Evolutionary conservation across 441 rosid species (phyloP).

Genomic region (Gossypium gossypioides): DNA sequence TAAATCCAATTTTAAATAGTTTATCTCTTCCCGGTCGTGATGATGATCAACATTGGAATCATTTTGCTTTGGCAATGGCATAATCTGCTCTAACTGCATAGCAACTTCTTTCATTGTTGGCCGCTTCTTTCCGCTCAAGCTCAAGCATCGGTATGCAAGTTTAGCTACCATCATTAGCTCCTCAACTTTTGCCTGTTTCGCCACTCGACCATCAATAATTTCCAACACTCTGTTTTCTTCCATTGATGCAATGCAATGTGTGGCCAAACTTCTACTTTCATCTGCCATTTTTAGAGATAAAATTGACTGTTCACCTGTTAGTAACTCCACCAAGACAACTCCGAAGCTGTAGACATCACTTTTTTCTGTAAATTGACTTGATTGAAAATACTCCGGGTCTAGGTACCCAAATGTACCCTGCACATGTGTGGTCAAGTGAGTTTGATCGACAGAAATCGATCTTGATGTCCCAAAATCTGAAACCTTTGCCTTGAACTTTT

Average conservation of each 20-base stretch:
- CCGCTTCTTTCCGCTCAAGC: background rate
- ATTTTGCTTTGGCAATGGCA: background rate
- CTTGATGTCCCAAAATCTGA: background rate
- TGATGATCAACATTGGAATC: background rate
- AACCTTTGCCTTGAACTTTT: background rate
- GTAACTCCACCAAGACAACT: background rate
- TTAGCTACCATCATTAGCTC: background rate
- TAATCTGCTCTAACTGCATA: background rate
- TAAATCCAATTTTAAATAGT: background rate
- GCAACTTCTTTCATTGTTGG: background rate
- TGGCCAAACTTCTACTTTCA: background rate
- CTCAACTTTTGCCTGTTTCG: background rate
- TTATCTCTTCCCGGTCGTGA: background rate
- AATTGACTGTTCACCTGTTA: background rate
- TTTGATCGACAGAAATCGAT: background rate
- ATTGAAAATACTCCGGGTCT: background rate
- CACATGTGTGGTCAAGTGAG: background rate
- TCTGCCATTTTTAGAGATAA: background rate
- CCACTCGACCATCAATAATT: background rate
- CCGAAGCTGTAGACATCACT: background rate
- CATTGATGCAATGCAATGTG: background rate
- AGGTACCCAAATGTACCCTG: background rate
- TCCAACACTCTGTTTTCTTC: background rate
- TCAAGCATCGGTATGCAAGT: background rate
- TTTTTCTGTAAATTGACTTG: background rate